Conservation (phyloP, 2,329 filamentous ascomycete genomes). For the Neurospora sp. region DNA sequence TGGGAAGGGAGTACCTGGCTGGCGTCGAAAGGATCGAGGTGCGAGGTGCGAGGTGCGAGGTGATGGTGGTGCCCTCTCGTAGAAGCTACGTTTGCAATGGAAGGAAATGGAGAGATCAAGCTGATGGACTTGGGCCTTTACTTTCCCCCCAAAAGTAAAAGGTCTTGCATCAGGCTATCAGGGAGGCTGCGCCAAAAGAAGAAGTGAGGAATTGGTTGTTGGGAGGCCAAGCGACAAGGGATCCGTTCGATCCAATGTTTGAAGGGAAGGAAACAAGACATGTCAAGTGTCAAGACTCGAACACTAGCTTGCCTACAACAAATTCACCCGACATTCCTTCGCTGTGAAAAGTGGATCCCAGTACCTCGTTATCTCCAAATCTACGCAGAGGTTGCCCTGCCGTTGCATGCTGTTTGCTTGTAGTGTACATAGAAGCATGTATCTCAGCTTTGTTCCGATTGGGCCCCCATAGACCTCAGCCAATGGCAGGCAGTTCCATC, state of each 20-base stretch:
- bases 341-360: not conserved
- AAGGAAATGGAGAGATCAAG: not conserved
- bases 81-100: not conserved
- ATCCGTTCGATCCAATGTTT: not conserved
- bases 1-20: not conserved
- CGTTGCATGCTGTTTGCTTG: not conserved
- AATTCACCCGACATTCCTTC: not conserved
- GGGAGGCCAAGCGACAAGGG: not conserved
- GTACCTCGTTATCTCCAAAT: not conserved
- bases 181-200: not conserved
- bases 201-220: not conserved
- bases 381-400: not conserved
- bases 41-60: not conserved
- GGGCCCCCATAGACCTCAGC: not conserved
- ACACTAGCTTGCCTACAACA: not conserved
- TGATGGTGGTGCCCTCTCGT: not conserved
- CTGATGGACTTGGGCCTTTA: not conserved
- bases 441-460: not conserved
- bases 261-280: not conserved
- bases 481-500: not conserved
- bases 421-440: not conserved
- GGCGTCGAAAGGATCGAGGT: not conserved
- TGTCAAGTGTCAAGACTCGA: not conserved
- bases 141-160: not conserved
- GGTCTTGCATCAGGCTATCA: not conserved